A percentile compares a stretch with the other conserved stretches of the same genome.
Conservation (phyloP, 2,329 filamentous ascomycete species). For the Arthrobotrys entomopaga region DNA sequence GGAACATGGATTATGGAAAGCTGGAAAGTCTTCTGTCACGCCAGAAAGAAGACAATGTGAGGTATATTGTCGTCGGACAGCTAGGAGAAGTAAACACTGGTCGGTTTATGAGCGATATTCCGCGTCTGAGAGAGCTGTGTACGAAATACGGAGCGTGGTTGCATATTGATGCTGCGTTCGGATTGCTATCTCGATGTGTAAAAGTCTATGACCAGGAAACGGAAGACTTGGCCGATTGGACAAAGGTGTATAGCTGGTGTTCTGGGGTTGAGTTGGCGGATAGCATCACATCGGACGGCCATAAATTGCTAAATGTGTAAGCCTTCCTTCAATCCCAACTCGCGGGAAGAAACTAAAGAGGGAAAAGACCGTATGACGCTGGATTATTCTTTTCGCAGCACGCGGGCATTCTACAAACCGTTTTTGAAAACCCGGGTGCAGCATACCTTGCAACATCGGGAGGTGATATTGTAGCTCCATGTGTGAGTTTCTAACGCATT, state of each 20-base stretch:
- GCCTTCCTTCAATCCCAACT: not conserved
- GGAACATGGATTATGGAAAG: constrained; percentile 74
- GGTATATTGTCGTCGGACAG: constrained; percentile 82
- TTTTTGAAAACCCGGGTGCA: constrained; percentile 86
- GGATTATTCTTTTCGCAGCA: constrained; percentile 86
- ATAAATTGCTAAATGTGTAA: constrained; percentile 89
- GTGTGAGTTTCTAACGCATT: constrained; percentile 21
- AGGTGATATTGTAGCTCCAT: constrained; percentile 36
- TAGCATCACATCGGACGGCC: constrained; percentile 84
- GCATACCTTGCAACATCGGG: constrained; percentile 71
- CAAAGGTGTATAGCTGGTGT: constrained; percentile 64
- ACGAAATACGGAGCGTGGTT: constrained; percentile 81
- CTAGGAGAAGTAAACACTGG: constrained; percentile 93
- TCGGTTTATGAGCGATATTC: constrained; percentile 71
- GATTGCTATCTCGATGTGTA: constrained; percentile 77
- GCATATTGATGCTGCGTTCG: constrained; percentile 90
- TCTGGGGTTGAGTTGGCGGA: constrained; percentile 82
- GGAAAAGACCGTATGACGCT: constrained; percentile 79
- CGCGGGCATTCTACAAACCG: constrained; percentile 68
- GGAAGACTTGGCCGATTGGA: constrained; percentile 38
- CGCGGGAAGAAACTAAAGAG: not conserved
- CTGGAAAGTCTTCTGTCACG: constrained; percentile 70
- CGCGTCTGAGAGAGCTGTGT: constrained; percentile 73
- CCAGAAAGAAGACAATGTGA: constrained; percentile 63
- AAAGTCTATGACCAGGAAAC: constrained; percentile 58